phyloP scores from a whole-genome alignment of 2,329 filamentous ascomycete genomes.

The Aspergillus costaricaensis region DNA sequence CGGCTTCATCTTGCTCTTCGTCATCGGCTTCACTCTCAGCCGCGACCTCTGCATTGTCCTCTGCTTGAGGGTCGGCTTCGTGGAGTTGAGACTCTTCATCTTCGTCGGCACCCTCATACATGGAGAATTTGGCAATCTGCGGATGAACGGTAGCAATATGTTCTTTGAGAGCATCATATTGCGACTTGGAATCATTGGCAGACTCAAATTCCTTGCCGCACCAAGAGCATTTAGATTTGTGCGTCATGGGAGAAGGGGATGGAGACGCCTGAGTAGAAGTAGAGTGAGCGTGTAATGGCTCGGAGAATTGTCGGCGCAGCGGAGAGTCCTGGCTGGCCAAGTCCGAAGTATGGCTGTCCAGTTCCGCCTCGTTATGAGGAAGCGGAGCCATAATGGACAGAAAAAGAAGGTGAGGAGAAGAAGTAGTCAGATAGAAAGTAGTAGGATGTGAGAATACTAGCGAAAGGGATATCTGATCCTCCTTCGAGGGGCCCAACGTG shows the following conservation, averaged over 20 bases:
- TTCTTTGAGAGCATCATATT: slow-evolving; percentile 33
- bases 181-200: slow-evolving; percentile 25
- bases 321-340: slow-evolving; percentile 41
- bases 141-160: slow-evolving; percentile 40
- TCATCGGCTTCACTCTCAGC: slow-evolving; percentile 17
- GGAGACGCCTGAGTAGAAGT: slow-evolving; percentile 39
- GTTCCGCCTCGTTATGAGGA: slow-evolving; percentile 37
- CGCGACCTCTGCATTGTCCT: slow-evolving; percentile 15
- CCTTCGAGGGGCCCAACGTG: slow-evolving; percentile 12
- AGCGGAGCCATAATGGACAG: slow-evolving; percentile 34
- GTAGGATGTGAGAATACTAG: neutral
- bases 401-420: slow-evolving; percentile 6
- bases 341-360: slow-evolving; percentile 40
- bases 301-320: slow-evolving; percentile 42
- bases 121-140: slow-evolving; percentile 28
- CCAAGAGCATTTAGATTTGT: slow-evolving; percentile 37
- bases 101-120: slow-evolving; percentile 27
- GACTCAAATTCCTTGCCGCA: slow-evolving; percentile 39
- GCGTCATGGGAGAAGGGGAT: slow-evolving; percentile 33
- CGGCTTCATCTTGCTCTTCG: slow-evolving; percentile 17
- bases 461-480: neutral
- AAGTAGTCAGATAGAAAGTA: slow-evolving; percentile 8
- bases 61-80: slow-evolving; percentile 21
- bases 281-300: slow-evolving; percentile 36
- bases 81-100: slow-evolving; percentile 23